Evolutionary conservation across 2,329 filamentous ascomycete genomes (phyloP).

Genomic region (Sporothrix luriei): DNA sequence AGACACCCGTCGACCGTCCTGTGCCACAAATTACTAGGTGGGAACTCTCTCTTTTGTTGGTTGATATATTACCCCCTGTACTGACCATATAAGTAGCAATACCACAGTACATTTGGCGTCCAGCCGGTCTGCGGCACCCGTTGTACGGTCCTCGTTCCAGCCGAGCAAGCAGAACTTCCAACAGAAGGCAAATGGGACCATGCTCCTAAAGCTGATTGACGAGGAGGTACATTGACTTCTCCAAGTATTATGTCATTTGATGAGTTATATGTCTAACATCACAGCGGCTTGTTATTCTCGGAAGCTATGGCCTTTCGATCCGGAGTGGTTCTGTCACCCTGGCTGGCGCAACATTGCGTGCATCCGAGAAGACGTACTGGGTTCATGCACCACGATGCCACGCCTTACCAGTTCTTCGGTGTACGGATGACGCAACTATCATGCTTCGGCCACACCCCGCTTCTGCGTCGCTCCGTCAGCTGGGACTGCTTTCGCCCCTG

Average conservation of each 20-base stretch:
- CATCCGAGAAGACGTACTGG: conserved; percentile 49
- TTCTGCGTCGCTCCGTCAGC: conserved; percentile 51
- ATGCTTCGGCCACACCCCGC: conserved; percentile 60
- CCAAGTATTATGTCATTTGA: not conserved
- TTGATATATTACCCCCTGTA: conserved; percentile 22
- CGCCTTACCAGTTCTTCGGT: conserved; percentile 67
- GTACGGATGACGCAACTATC: conserved; percentile 52
- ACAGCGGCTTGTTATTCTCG: conserved; percentile 64
- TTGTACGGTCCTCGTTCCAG: conserved; percentile 52
- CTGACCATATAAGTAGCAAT: not conserved
- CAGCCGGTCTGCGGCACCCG: conserved; percentile 27
- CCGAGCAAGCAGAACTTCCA: conserved; percentile 51
- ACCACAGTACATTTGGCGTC: not conserved
- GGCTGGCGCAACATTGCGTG: conserved; percentile 63
- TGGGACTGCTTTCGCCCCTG: conserved; percentile 65
- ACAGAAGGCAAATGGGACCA: conserved; percentile 45
- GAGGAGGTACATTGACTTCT: conserved; percentile 49
- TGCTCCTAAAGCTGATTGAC: conserved; percentile 51
- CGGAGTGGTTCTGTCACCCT: conserved; percentile 64
- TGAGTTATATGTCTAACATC: not conserved
- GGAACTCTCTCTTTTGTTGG: not conserved
- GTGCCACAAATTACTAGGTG: conserved; percentile 10
- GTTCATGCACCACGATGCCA: conserved; percentile 70
- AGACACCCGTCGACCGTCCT: not conserved
- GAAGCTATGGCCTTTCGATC: conserved; percentile 68